phyloP scores from a whole-genome alignment of 2,329 filamentous ascomycete genomes.

The Colletotrichum tanaceti region DNA sequence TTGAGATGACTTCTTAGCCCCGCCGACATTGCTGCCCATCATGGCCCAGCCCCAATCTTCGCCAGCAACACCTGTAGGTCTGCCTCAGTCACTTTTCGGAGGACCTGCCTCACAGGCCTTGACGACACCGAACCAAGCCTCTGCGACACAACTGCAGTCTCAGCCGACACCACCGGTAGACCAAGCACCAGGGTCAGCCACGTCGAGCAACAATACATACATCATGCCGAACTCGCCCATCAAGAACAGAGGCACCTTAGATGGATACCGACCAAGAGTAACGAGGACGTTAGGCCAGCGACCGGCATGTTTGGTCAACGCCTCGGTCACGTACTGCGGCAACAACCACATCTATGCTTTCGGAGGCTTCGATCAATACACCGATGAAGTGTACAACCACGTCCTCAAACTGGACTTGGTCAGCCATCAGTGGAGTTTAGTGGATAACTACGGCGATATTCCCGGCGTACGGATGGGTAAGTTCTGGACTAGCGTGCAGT shows the following conservation, averaged over 20 bases:
- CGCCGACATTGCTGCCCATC: conserved; percentile 37
- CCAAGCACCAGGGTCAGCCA: conserved; percentile 60
- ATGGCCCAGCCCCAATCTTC: conserved; percentile 52
- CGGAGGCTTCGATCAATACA: conserved; percentile 98
- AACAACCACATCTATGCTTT: conserved; percentile 99
- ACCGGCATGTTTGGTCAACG: conserved; percentile 95
- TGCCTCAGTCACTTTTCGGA: conserved; percentile 61
- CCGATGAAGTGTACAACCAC: conserved; percentile 99
- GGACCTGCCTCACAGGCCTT: conserved; percentile 48
- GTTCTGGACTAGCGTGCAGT: conserved; percentile 42
- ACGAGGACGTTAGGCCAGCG: conserved; percentile 82
- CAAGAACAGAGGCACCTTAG: conserved; percentile 72
- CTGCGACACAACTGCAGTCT: conserved; percentile 45
- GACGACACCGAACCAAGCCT: conserved; percentile 45
- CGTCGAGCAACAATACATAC: conserved; percentile 81
- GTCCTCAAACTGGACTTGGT: conserved; percentile 89
- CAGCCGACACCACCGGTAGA: conserved; percentile 44
- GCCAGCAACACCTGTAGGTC: conserved; percentile 58
- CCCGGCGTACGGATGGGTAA: conserved; percentile 95
- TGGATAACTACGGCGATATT: conserved; percentile 99
- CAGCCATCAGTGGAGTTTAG: conserved; percentile 91
- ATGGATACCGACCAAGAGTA: conserved; percentile 87
- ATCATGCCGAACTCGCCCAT: conserved; percentile 89
- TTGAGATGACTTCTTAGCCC: conserved; percentile 37
- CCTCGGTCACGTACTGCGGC: conserved; percentile 97